A percentile compares a stretch with the other conserved stretches of the same genome.
These are phyloP conservation scores for Solanum arcanum DNA, from an alignment of 257 asterid genomes.

Conservation along the genomic window DNA sequence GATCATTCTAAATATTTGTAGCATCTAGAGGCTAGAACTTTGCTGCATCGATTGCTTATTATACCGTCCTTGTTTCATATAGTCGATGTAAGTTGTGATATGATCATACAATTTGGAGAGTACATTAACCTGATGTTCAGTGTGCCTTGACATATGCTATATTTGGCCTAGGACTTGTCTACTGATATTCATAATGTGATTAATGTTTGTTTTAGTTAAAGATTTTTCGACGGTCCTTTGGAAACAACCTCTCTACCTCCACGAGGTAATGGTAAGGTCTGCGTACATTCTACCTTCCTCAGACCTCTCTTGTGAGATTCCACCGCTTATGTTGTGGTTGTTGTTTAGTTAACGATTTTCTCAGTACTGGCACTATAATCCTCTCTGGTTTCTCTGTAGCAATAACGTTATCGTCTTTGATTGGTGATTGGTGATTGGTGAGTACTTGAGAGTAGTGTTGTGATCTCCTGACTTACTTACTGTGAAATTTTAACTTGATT, in stretches of 20 bases:
- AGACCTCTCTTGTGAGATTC: background rate
- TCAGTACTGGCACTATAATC: background rate
- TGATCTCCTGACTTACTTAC: background rate
- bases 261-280: background rate
- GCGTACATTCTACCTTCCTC: too few species aligned
- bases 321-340: too few species aligned
- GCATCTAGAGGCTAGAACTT: background rate
- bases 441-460: background rate
- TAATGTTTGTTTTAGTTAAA: background rate
- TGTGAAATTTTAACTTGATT: background rate
- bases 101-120: background rate
- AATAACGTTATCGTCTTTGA: background rate
- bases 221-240: background rate
- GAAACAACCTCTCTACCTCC: background rate
- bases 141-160: background rate
- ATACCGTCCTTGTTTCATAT: background rate
- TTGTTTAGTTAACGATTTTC: background rate
- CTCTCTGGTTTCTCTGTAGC: background rate
- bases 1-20: background rate
- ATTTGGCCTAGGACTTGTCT: background rate
- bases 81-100: background rate
- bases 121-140: background rate
- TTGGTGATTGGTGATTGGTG: background rate
- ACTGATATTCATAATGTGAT: background rate
- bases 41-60: background rate